A percentile compares a stretch with the other conserved stretches of the same genome.
Conservation (phyloP, 1,284 basidiomycete species). For the Pseudozyma tsukubaensis region DNA sequence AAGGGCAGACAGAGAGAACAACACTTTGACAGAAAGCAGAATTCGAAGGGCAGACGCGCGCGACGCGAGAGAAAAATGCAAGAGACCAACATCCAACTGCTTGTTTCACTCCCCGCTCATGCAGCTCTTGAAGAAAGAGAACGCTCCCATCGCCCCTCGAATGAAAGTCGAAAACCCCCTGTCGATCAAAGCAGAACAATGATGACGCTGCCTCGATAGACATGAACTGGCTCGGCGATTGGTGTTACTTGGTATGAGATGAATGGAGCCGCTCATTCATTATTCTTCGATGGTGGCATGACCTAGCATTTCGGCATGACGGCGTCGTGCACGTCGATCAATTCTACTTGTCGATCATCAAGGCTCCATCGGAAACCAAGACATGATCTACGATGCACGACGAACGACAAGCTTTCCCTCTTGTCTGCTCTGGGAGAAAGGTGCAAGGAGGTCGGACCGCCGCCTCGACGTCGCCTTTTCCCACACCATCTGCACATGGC, state of each 20-base stretch:
- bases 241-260: too few relatives aligned
- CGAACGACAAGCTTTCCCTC: not conserved
- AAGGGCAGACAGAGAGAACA: not conserved
- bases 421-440: not conserved
- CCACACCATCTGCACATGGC: not conserved
- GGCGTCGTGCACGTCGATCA: too few relatives aligned
- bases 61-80: not conserved
- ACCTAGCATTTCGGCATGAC: conserved; percentile 10
- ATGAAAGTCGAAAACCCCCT: too few relatives aligned
- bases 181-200: too few relatives aligned
- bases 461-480: not conserved
- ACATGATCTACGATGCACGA: too few relatives aligned
- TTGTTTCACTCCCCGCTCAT: conserved; percentile 2
- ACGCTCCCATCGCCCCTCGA: too few relatives aligned
- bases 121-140: not conserved
- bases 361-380: not conserved
- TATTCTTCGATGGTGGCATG: conserved; percentile 15
- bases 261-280: not conserved
- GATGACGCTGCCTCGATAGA: too few relatives aligned
- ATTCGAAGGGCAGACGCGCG: not conserved
- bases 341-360: conserved; percentile 14
- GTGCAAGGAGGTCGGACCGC: not conserved
- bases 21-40: not conserved
- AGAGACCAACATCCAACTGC: conserved; percentile 18
- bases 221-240: too few relatives aligned